Evolutionary conservation across 176 grass and related monocot genomes (phyloP).

Genomic region (Ananas comosus): DNA sequence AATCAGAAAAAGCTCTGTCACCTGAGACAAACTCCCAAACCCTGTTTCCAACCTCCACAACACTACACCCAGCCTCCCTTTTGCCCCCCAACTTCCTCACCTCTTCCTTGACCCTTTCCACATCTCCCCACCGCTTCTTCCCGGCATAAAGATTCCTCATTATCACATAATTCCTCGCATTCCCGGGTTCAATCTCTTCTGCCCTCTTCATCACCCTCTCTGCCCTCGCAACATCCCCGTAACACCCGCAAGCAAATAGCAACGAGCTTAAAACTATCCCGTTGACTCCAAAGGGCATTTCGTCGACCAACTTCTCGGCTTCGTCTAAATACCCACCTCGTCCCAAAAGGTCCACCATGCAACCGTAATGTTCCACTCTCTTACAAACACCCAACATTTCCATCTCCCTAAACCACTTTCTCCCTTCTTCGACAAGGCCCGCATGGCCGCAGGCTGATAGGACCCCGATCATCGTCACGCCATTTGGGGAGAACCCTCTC

Average conservation of each 20-base stretch:
- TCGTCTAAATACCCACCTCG: slow-evolving; percentile 16
- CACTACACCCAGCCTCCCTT: slow-evolving; percentile 20
- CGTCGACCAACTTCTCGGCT: slow-evolving; percentile 18
- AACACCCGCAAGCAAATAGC: slow-evolving; percentile 13
- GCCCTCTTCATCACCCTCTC: slow-evolving; percentile 19
- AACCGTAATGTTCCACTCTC: slow-evolving; percentile 22
- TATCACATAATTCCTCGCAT: slow-evolving; percentile 21
- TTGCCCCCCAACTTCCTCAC: slow-evolving; percentile 18
- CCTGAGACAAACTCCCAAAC: slow-evolving; percentile 23
- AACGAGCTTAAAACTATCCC: slow-evolving; percentile 23
- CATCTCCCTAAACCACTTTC: slow-evolving; percentile 21
- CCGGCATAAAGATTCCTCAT: slow-evolving; percentile 23
- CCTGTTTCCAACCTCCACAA: slow-evolving; percentile 13
- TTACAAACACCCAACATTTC: neutral
- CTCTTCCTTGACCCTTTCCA: slow-evolving; percentile 9
- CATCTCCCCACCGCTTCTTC: slow-evolving; percentile 16
- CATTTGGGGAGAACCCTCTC: slow-evolving; percentile 2
- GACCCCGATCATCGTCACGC: slow-evolving; percentile 15
- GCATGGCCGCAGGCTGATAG: slow-evolving; percentile 22
- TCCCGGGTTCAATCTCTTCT: slow-evolving; percentile 12
- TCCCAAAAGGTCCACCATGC: slow-evolving; percentile 27
- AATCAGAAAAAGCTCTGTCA: slow-evolving; percentile 11
- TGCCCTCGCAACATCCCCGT: slow-evolving; percentile 14
- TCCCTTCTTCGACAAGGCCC: slow-evolving; percentile 16
- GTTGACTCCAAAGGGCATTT: slow-evolving; percentile 16